Conservation (phyloP, 768 basidiomycete genomes). For the Dacryopinax primogenitus region DNA sequence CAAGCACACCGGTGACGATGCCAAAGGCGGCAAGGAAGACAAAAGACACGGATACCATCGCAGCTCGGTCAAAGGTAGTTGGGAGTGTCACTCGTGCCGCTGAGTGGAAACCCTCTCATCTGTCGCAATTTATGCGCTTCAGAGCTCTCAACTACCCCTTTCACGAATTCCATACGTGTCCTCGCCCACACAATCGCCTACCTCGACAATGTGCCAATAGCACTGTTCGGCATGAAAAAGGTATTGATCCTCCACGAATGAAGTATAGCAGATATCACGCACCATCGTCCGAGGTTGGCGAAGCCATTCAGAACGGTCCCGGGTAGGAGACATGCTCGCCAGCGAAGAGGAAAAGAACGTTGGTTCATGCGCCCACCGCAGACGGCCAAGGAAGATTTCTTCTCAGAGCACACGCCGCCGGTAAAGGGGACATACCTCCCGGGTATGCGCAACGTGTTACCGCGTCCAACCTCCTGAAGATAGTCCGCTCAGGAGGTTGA, state of each 20-base stretch:
- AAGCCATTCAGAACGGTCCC: background rate
- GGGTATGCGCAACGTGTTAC: too few species aligned
- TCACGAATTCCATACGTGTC: background rate
- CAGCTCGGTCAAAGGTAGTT: background rate
- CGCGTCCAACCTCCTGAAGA: too few species aligned
- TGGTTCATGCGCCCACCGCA: too few species aligned
- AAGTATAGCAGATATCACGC: background rate
- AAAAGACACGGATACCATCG: background rate
- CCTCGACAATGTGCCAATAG: background rate
- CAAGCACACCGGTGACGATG: background rate
- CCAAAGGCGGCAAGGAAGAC: background rate
- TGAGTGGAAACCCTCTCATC: background rate
- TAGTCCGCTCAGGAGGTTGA: too few species aligned
- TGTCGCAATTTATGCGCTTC: background rate
- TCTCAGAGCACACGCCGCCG: too few species aligned
- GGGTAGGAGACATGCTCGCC: too few species aligned
- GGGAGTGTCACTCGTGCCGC: background rate
- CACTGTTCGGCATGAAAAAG: too few species aligned
- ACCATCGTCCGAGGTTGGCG: background rate
- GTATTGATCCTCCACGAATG: too few species aligned
- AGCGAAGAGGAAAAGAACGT: too few species aligned
- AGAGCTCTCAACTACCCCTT: background rate
- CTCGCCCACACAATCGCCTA: background rate
- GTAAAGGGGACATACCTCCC: too few species aligned
- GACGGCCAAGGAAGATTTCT: too few species aligned